These are phyloP conservation scores for Aspergillus ellipticus DNA, from an alignment of 495 filamentous ascomycete species.

Conservation along the genomic window DNA sequence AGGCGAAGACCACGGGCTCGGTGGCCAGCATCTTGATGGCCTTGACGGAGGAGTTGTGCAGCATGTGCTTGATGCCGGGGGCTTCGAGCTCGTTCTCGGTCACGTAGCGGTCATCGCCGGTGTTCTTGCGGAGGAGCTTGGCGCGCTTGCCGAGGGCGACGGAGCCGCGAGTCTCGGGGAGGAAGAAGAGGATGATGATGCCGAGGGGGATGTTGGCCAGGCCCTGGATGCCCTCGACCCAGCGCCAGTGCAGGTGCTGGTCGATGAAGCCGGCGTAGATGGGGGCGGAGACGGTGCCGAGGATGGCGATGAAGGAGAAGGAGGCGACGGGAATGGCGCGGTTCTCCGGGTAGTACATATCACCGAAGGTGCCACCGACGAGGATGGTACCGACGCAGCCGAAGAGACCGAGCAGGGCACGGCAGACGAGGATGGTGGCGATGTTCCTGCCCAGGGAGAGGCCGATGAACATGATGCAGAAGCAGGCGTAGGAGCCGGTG, in stretches of 20 bases:
- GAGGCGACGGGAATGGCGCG: conserved; percentile 77
- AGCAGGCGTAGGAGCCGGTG: conserved; percentile 35
- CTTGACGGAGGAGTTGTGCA: conserved; percentile 40
- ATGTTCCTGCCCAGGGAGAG: conserved; percentile 56
- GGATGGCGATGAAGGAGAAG: conserved; percentile 69
- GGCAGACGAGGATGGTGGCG: conserved; percentile 62
- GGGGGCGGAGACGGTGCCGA: conserved; percentile 68
- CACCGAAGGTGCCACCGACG: conserved; percentile 71
- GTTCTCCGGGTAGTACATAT: conserved; percentile 70
- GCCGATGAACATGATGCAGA: conserved; percentile 41
- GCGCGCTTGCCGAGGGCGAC: conserved; percentile 54
- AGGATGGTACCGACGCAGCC: conserved; percentile 76
- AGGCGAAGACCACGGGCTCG: conserved; percentile 70
- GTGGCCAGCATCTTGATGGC: conserved; percentile 68
- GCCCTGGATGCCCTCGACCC: conserved; percentile 77
- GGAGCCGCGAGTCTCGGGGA: conserved; percentile 71
- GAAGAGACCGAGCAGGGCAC: conserved; percentile 69
- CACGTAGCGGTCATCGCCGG: conserved; percentile 66
- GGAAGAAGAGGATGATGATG: conserved; percentile 46
- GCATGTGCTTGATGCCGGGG: conserved; percentile 33
- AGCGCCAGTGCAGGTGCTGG: conserved; percentile 68
- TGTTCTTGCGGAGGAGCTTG: conserved; percentile 50
- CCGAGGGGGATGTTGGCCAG: conserved; percentile 63
- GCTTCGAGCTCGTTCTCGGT: conserved; percentile 57
- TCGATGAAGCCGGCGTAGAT: conserved; percentile 71